Evolutionary conservation across 345 rosid species (phyloP).

Genomic region (Draba incana): DNA sequence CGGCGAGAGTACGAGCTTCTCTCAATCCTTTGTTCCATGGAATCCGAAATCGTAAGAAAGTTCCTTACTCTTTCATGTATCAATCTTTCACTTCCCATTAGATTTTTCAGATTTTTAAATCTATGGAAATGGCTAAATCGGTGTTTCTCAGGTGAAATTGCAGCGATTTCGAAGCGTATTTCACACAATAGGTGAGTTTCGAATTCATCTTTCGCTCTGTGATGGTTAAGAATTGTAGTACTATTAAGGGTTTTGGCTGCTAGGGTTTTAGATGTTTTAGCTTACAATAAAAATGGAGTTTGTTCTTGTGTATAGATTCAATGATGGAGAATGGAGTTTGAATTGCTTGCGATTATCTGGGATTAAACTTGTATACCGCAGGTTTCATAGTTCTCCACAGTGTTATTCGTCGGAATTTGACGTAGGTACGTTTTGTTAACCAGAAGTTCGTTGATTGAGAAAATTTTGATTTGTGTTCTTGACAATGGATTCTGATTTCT

Average conservation of each 20-base stretch:
- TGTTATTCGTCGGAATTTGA: conserved; percentile 16
- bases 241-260: neutral
- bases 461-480: neutral
- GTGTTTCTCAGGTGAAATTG: conserved; percentile 16
- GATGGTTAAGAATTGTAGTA: neutral
- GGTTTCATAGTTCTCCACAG: conserved; percentile 8
- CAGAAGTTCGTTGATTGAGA: neutral
- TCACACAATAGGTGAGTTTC: conserved; percentile 24
- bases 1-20: conserved; percentile 34
- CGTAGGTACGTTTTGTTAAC: conserved; percentile 27
- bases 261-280: conserved; percentile 10
- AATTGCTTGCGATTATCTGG: neutral
- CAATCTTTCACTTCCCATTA: neutral
- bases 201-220: neutral
- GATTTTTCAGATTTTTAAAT: neutral
- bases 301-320: conserved; percentile 17
- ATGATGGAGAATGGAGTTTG: neutral
- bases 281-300: conserved; percentile 1
- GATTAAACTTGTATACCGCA: neutral
- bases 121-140: conserved; percentile 2
- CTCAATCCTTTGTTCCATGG: conserved; percentile 21
- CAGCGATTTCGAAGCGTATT: neutral
- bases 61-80: neutral
- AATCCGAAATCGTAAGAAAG: neutral
- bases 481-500: neutral